Evolutionary conservation across 768 basidiomycete species (phyloP).

Genomic region (Leccinum aurantiacum): DNA sequence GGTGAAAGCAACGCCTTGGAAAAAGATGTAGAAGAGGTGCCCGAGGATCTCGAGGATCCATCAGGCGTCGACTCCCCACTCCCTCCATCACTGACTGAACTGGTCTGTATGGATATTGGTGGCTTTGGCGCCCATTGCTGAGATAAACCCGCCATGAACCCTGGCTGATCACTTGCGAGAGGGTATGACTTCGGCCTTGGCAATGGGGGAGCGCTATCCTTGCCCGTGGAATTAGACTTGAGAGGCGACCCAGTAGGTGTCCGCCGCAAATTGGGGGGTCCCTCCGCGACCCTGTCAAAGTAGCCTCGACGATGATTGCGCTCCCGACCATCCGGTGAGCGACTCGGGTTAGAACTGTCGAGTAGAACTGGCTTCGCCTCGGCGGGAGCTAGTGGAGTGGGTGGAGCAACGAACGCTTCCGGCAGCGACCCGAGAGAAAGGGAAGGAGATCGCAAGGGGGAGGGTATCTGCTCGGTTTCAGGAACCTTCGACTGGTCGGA

Average conservation of each 20-base stretch:
- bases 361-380: constrained; percentile 7
- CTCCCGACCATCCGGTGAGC: constrained; percentile 16
- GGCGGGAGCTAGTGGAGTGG: constrained; percentile 7
- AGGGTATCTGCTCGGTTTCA: constrained; percentile 1
- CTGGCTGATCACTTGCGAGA: constrained; percentile 3
- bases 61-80: constrained; percentile 49
- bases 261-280: constrained; percentile 35
- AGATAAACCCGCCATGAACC: constrained; percentile 11
- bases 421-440: constrained; percentile 28
- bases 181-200: constrained; percentile 41
- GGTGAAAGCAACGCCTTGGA: constrained; percentile 31
- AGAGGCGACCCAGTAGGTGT: constrained; percentile 53
- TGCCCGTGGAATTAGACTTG: constrained; percentile 19
- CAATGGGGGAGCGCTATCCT: constrained; percentile 25
- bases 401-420: constrained; percentile 10
- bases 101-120: constrained; percentile 14
- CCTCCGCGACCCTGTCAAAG: constrained; percentile 43
- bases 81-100: constrained; percentile 17
- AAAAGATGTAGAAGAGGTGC: constrained; percentile 46
- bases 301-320: constrained; percentile 62
- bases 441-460: constrained; percentile 2
- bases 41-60: constrained; percentile 42
- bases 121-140: constrained; percentile 9
- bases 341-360: constrained; percentile 15
- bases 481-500: constrained; percentile 11